These are phyloP conservation scores for Hymenoscyphus fructigenus DNA, from an alignment of 2,329 filamentous ascomycete species.

Conservation along the genomic window DNA sequence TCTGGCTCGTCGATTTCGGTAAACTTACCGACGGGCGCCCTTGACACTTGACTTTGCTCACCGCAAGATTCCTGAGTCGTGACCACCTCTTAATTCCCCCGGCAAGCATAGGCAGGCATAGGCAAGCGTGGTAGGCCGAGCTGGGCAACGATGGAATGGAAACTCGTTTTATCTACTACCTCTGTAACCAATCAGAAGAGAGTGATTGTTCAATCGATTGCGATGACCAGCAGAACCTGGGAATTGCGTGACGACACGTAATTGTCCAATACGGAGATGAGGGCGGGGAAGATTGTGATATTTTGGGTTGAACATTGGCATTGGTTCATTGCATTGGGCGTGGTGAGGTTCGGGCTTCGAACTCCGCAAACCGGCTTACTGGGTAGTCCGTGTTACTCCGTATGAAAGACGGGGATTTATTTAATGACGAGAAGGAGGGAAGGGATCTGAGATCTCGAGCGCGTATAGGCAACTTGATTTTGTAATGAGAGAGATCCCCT, in stretches of 20 bases:
- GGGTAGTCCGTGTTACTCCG: too few relatives aligned
- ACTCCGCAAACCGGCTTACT: not conserved
- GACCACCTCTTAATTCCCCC: conserved; percentile 1
- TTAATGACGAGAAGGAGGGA: too few relatives aligned
- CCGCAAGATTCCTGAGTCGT: conserved; percentile 4
- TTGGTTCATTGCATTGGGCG: not conserved
- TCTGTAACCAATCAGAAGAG: not conserved
- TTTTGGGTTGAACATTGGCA: not conserved
- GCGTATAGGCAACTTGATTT: too few relatives aligned
- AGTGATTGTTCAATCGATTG: not conserved
- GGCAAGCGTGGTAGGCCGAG: not conserved
- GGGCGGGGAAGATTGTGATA: not conserved
- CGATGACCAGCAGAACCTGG: not conserved
- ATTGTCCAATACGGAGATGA: not conserved
- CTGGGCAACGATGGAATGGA: not conserved
- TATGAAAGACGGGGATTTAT: too few relatives aligned
- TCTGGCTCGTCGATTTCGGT: not conserved
- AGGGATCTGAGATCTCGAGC: too few relatives aligned
- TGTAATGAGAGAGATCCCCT: not conserved
- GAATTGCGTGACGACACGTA: not conserved
- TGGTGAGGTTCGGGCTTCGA: not conserved
- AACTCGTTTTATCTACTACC: too few relatives aligned
- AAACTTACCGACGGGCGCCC: not conserved
- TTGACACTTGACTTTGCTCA: not conserved
- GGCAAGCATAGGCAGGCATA: not conserved